A percentile compares a stretch with the other conserved stretches of the same genome.
These are phyloP conservation scores for Phytopythium vexans DNA, from an alignment of 352 stramenopile genomes.

Conservation along the genomic window DNA sequence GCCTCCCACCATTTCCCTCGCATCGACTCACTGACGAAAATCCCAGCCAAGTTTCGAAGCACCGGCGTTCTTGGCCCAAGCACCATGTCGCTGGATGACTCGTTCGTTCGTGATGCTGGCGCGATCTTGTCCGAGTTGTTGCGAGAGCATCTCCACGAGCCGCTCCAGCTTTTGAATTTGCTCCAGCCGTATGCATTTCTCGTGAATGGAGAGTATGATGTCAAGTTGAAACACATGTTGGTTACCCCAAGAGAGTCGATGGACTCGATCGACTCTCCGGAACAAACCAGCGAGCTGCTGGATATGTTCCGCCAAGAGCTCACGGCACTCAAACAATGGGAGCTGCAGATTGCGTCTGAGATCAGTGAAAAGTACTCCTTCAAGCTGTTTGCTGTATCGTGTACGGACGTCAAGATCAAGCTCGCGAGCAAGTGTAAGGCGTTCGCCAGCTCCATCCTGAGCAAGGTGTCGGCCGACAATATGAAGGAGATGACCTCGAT, in stretches of 20 bases:
- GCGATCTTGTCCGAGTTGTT: slow-evolving; percentile 49
- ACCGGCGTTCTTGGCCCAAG: slow-evolving; percentile 73
- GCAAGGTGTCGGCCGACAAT: slow-evolving; percentile 86
- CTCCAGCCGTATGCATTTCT: slow-evolving; percentile 79
- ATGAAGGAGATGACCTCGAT: slow-evolving; percentile 82
- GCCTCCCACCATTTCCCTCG: slow-evolving; percentile 86
- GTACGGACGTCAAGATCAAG: slow-evolving; percentile 85
- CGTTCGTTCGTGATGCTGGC: slow-evolving; percentile 75
- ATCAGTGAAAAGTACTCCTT: slow-evolving; percentile 90
- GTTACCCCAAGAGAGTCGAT: slow-evolving; percentile 11
- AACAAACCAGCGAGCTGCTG: slow-evolving; percentile 39
- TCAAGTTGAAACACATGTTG: slow-evolving; percentile 38
- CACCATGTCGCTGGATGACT: slow-evolving; percentile 76
- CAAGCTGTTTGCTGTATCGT: slow-evolving; percentile 87
- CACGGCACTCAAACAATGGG: slow-evolving; percentile 38
- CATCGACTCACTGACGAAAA: slow-evolving; percentile 80
- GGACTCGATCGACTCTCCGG: slow-evolving; percentile 20
- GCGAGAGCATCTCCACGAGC: slow-evolving; percentile 62
- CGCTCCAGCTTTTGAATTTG: slow-evolving; percentile 55
- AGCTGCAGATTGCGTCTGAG: slow-evolving; percentile 34
- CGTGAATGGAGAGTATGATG: slow-evolving; percentile 77
- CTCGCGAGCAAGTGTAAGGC: slow-evolving; percentile 72
- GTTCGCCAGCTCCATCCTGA: slow-evolving; percentile 65
- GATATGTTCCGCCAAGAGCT: slow-evolving; percentile 50
- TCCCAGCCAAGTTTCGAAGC: slow-evolving; percentile 60